These are phyloP conservation scores for Thielaviopsis populi DNA, from an alignment of 2,329 filamentous ascomycete species.

Conservation along the genomic window DNA sequence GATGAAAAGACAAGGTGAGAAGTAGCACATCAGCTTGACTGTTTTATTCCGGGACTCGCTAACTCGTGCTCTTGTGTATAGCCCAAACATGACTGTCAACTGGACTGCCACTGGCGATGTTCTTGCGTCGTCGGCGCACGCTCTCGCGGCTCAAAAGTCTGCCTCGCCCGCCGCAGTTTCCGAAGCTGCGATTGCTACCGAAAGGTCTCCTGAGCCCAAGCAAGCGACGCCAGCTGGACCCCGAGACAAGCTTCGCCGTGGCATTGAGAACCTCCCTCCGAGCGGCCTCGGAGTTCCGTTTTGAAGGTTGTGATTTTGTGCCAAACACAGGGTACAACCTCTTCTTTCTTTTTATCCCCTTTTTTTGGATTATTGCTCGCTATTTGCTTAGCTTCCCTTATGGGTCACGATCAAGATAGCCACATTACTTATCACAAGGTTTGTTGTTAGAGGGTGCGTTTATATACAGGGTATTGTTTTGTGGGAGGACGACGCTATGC, in stretches of 20 bases:
- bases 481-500: not conserved
- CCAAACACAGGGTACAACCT: not conserved
- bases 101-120: conserved; percentile 8
- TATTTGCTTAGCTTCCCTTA: not conserved
- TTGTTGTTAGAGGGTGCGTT: not conserved
- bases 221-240: conserved; percentile 9
- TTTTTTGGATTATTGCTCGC: conserved; percentile 1
- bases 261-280: conserved; percentile 15
- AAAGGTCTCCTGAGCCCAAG: conserved; percentile 13
- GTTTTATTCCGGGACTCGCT: not conserved
- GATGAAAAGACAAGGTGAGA: conserved; percentile 10
- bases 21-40: not conserved
- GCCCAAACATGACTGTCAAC: conserved; percentile 11
- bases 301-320: not conserved
- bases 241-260: conserved; percentile 15
- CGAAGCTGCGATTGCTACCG: conserved; percentile 6
- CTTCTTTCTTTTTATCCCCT: not conserved
- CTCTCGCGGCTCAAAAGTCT: conserved; percentile 9
- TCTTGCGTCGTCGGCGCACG: not conserved
- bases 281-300: conserved; percentile 1
- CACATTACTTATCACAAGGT: not conserved
- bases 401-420: not conserved
- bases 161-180: conserved; percentile 10
- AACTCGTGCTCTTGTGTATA: not conserved
- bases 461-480: not conserved